Percentiles rank a stretch among this genome's conserved stretches.
Evolutionary conservation across 1,284 basidiomycete genomes (phyloP).

Genomic region (Leccinum holopus): DNA sequence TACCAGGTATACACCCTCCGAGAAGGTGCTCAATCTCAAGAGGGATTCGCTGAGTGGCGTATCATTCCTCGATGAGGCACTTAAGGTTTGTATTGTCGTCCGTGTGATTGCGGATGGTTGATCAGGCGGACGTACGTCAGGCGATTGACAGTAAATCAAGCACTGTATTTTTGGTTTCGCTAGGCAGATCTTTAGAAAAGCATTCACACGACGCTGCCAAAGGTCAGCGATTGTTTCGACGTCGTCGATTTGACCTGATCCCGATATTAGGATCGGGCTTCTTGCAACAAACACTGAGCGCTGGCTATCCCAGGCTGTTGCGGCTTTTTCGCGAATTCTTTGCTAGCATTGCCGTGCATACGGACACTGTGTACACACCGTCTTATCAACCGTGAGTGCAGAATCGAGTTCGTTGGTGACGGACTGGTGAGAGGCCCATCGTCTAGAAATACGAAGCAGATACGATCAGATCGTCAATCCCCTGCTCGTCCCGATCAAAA

Average conservation of each 20-base stretch:
- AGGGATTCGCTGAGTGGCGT: slow-evolving; percentile 75
- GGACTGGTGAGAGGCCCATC: too few species aligned
- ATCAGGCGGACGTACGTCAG: slow-evolving; percentile 36
- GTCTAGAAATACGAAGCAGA: too few species aligned
- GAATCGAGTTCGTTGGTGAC: too few species aligned
- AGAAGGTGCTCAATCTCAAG: slow-evolving; percentile 90
- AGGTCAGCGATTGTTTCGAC: slow-evolving; percentile 45
- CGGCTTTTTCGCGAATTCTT: slow-evolving; percentile 96
- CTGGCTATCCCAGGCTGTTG: slow-evolving; percentile 82
- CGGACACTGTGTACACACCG: slow-evolving; percentile 86
- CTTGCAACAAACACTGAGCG: slow-evolving; percentile 82
- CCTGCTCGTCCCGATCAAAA: too few species aligned
- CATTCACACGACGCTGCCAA: slow-evolving; percentile 74
- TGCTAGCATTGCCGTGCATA: slow-evolving; percentile 89
- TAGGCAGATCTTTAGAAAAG: slow-evolving; percentile 79
- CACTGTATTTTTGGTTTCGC: slow-evolving; percentile 80
- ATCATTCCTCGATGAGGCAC: too few species aligned
- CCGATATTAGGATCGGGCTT: slow-evolving; percentile 65
- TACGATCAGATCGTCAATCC: too few species aligned
- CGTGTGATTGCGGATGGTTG: neutral
- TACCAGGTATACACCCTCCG: slow-evolving; percentile 87
- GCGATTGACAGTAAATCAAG: slow-evolving; percentile 88
- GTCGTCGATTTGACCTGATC: slow-evolving; percentile 1
- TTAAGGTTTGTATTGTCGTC: too few species aligned
- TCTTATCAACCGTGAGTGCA: slow-evolving; percentile 79